Percentiles rank a stretch among this genome's conserved stretches.
These are phyloP conservation scores for Steccherinum ochraceum DNA, from an alignment of 768 basidiomycete species.

Conservation along the genomic window DNA sequence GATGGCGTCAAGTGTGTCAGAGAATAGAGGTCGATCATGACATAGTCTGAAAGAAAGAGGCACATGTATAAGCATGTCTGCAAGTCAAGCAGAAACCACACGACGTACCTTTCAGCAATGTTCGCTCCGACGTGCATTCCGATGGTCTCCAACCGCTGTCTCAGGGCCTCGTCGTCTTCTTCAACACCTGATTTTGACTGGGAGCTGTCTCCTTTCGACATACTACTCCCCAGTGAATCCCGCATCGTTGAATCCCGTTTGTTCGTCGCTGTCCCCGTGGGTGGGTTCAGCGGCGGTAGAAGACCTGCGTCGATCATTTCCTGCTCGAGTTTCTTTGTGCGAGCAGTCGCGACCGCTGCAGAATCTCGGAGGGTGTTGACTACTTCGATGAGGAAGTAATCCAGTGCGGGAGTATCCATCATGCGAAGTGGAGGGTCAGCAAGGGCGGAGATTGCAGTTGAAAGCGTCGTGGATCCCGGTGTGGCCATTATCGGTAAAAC, in stretches of 20 bases:
- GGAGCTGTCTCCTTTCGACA: conserved; percentile 14
- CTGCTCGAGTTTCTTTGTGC: conserved; percentile 62
- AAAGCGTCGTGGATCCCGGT: too few species aligned
- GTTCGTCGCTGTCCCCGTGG: conserved; percentile 27
- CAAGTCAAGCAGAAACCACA: too few species aligned
- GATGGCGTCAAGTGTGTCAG: conserved; percentile 82
- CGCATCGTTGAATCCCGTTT: conserved; percentile 10
- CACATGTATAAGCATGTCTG: neutral
- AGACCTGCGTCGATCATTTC: conserved; percentile 80
- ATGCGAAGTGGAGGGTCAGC: conserved; percentile 58
- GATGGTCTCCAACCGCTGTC: conserved; percentile 70
- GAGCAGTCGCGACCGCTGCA: conserved; percentile 61
- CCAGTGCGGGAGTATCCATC: conserved; percentile 67
- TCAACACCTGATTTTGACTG: conserved; percentile 27
- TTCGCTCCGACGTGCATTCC: conserved; percentile 84
- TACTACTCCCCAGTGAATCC: conserved; percentile 29
- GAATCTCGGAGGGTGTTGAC: conserved; percentile 72
- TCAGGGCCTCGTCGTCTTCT: conserved; percentile 70
- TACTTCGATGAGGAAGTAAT: conserved; percentile 82
- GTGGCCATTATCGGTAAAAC: too few species aligned
- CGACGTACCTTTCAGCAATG: conserved; percentile 72
- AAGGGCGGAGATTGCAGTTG: conserved; percentile 37
- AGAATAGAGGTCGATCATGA: conserved; percentile 66
- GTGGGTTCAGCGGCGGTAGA: conserved; percentile 42
- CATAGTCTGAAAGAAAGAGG: conserved; percentile 61